Percentiles rank a stretch among this genome's conserved stretches.
These are phyloP conservation scores for Mycena floridula DNA, from an alignment of 768 basidiomycete species.

Conservation along the genomic window DNA sequence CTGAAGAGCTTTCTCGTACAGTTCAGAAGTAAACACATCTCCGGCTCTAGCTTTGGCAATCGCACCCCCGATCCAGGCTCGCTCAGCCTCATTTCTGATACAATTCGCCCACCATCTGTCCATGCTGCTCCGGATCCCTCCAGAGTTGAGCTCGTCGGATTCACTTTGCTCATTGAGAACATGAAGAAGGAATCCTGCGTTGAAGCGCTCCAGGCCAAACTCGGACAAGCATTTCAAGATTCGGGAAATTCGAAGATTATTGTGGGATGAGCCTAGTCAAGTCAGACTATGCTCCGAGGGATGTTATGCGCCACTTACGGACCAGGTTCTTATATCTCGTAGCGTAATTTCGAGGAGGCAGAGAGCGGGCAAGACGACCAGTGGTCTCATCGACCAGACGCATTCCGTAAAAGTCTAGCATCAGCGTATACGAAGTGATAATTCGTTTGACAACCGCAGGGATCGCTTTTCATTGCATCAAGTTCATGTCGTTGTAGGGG, in stretches of 20 bases:
- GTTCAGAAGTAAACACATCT: constrained; percentile 48
- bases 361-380: constrained; percentile 50
- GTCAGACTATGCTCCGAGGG: background rate
- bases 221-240: constrained; percentile 74
- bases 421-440: constrained; percentile 56
- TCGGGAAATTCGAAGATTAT: constrained; percentile 71
- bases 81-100: constrained; percentile 53
- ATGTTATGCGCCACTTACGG: constrained; percentile 37
- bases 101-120: constrained; percentile 78
- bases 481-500: constrained; percentile 65
- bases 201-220: constrained; percentile 57
- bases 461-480: constrained; percentile 45
- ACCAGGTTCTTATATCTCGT: constrained; percentile 58
- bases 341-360: constrained; percentile 42
- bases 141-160: constrained; percentile 41
- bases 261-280: constrained; percentile 55
- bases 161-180: constrained; percentile 68
- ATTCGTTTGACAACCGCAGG: constrained; percentile 42
- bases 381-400: constrained; percentile 48
- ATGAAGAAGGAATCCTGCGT: constrained; percentile 63
- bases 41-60: constrained; percentile 44
- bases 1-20: constrained; percentile 46
- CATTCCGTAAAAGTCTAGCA: constrained; percentile 84
- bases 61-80: constrained; percentile 45
- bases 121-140: constrained; percentile 52